phyloP scores from a whole-genome alignment of 2,329 filamentous ascomycete species.

The Cordyceps pruinosa region DNA sequence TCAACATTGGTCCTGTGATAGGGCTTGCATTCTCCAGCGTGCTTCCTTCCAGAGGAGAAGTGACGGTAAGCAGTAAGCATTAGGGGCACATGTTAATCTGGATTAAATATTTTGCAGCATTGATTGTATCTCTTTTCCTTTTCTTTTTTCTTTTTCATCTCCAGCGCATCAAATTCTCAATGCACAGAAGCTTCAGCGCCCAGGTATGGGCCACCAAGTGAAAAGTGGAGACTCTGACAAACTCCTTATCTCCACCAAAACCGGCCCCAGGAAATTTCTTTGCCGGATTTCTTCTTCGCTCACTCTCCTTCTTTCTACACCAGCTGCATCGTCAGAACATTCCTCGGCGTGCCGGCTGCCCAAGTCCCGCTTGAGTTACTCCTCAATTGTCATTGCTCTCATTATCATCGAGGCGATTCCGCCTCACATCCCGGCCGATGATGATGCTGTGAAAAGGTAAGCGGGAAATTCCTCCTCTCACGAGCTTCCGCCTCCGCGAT shows the following conservation, averaged over 20 bases:
- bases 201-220: background rate
- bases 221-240: slow-evolving; percentile 9
- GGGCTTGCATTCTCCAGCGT: background rate
- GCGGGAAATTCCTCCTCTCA: background rate
- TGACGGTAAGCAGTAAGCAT: no score
- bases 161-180: no score
- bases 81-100: no score
- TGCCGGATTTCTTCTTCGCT: background rate
- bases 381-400: background rate
- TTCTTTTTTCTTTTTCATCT: background rate
- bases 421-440: background rate
- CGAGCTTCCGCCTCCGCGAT: background rate
- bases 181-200: background rate
- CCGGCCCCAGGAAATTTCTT: slow-evolving; percentile 7
- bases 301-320: background rate
- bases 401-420: background rate
- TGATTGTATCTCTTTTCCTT: background rate
- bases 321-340: background rate
- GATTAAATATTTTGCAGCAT: no score
- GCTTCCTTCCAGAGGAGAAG: no score
- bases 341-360: background rate
- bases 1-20: slow-evolving; percentile 1
- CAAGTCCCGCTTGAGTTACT: background rate
- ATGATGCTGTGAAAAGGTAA: slow-evolving; percentile 11
- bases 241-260: slow-evolving; percentile 7